Base-by-base conservation (phyloP, 805 yeast genomes). In the Cyberlindnera petersonii region DNA sequence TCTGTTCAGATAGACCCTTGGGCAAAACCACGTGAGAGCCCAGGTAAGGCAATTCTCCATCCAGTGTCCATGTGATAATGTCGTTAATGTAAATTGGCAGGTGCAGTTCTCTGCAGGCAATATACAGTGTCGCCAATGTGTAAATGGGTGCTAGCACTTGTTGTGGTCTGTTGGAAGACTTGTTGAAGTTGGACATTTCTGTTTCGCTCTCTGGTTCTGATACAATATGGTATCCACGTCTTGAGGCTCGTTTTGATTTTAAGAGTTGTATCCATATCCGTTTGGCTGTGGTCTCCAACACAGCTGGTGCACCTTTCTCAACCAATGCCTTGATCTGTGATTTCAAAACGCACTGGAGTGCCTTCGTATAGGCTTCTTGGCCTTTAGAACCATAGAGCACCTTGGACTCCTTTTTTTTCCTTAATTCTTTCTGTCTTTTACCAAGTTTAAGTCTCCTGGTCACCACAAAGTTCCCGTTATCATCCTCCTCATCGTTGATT, bases 401-500 rank as follows among this genome's bases (percentile, higher is more conserved):
- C 32, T 48, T 21, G 4, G 33, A 14, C 48, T 19, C 43, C 19
- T 31, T 31, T 27, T 20, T 27, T 21, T 26, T 36, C 22, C 23
- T 35, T 30, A 22, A 47, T 50, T 21, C 40, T 44, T 24, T 43
- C 49, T 36, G 61, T 63, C 4, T 56, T 57, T 40, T 55, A 56
- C 13, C 59, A 56, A 44, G 62, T 35, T 73, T 36, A 18, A 82
- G 54, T 40, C 86, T 65, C 52, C 75, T 68, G 5, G 86, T 77
- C 10, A 67, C 64, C 10, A 70, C 70, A 31, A 58, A 64, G 22
- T 60, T 59, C 4, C 33, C 30, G 24, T 72, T 80, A 44, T 74
- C 82, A 43, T 80, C 91, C n/a, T 82, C 88, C 33, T 86, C 95
- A 52, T 86, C 91, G 46, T 84, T 85, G 46, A 78, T 69, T 57